Percentiles rank a stretch among this genome's conserved stretches.
These are phyloP conservation scores for Apiospora arundinis DNA, from an alignment of 2,329 filamentous ascomycete genomes.

Conservation along the genomic window DNA sequence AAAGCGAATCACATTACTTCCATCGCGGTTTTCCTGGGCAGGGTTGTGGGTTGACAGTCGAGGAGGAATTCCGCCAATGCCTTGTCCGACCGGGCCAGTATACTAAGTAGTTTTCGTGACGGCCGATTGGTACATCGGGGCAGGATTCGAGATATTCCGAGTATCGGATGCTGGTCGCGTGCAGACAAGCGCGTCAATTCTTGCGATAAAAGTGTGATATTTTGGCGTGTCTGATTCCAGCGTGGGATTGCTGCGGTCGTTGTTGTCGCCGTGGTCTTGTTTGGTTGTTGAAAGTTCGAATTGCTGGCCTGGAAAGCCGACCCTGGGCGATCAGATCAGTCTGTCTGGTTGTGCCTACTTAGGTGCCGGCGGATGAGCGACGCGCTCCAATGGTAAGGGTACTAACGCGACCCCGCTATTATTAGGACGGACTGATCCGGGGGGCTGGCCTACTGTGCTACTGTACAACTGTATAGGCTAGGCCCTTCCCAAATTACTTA, in stretches of 20 bases:
- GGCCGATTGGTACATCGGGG: background rate
- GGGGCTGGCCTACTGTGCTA: background rate
- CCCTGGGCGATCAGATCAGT: conserved; percentile 3
- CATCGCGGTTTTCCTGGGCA: background rate
- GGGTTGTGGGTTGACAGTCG: background rate
- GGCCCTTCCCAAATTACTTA: conserved; percentile 2
- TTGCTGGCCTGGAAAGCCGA: background rate
- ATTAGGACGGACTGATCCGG: conserved; percentile 17
- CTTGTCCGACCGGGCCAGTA: background rate
- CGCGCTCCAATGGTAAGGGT: conserved; percentile 14
- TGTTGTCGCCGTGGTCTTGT: background rate
- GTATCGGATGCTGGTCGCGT: background rate
- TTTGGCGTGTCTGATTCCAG: background rate
- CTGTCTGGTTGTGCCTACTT: background rate
- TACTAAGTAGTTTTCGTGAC: background rate
- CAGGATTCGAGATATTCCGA: background rate
- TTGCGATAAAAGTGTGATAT: background rate
- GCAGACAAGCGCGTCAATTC: background rate
- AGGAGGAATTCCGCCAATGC: background rate
- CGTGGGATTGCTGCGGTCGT: background rate
- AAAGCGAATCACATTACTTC: conserved; percentile 5
- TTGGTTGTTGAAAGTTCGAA: background rate
- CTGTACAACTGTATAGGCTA: no score
- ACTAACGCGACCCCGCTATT: conserved; percentile 18
- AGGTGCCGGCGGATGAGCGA: background rate